Evolutionary conservation across 768 basidiomycete species (phyloP), one percentile per base, ranked within the genome.

Genomic region (Suillus cothurnatus): DNA sequence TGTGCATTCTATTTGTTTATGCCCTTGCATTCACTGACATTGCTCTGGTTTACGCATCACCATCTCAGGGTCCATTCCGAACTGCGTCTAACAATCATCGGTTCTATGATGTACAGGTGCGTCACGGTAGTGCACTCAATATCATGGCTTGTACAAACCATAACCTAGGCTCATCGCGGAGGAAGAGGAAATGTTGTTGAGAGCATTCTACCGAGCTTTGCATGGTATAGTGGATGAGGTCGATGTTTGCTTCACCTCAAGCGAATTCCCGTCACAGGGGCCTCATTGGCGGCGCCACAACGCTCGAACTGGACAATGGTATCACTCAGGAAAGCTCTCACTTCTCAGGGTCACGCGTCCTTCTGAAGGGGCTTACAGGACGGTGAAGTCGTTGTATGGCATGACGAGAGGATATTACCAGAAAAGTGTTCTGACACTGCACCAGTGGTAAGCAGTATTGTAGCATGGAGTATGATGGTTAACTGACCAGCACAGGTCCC

Each of bases 241-340:
- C 32, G 61, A 77, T 64, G 17, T 53, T 65, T 56, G 49, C 38
- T 64, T n/a, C 26, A 61, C 50, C 36, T 56, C 23, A 56, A 34
- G 53, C 61, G 59, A 65, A 52, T 61, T 57, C 65, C 62, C 38
- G 65, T 50, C 66, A 39, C 67, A 91, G 91, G 88, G 92, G 85
- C 26, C 80, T 93, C 64, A 84, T 93, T 58, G 85, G 90, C 68
- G 92, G 91, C 31, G 87, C 88, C 31, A 89, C 88, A 2, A 91
- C 90, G 1, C 81, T 94, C 15, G 92, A 93, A 76, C 75, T 93
- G 67, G 92, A 93, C 73, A 90, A 92, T 72, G 90, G 89, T 2
- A 82, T 93, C 64, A 91, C 91, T 9, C 86, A 84, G 80, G 90
- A 87, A 61, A 69, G 74, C 70, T 32, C 17, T 43, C 49, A 32